phyloP scores from a whole-genome alignment of 306 rosid genomes.

The Inga oerstediana region DNA sequence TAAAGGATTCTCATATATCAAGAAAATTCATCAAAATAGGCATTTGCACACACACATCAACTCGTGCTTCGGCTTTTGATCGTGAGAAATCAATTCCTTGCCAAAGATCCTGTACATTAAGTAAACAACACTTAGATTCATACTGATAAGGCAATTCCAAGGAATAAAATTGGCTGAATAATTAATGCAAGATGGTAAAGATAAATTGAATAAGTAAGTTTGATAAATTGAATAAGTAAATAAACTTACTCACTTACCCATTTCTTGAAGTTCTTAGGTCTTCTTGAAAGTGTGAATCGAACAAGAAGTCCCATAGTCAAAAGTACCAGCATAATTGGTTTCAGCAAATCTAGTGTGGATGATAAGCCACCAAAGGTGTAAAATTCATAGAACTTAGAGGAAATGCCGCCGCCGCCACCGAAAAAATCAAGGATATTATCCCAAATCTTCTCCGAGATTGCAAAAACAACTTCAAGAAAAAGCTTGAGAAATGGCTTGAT shows the following conservation, averaged over 20 bases:
- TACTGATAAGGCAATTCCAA: constrained; percentile 36
- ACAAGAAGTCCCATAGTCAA: constrained; percentile 91
- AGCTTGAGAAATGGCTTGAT: constrained; percentile 72
- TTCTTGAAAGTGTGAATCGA: constrained; percentile 96
- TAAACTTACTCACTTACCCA: constrained; percentile 66
- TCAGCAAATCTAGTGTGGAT: constrained; percentile 62
- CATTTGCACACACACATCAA: constrained; percentile 67
- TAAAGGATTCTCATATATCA: constrained; percentile 24
- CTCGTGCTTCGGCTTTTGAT: constrained; percentile 99
- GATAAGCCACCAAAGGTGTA: constrained; percentile 79
- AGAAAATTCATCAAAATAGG: constrained; percentile 34
- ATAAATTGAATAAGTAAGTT: constrained; percentile 27
- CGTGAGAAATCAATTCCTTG: constrained; percentile 98
- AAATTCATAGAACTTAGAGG: constrained; percentile 62
- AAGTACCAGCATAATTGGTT: constrained; percentile 67
- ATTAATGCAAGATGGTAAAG: constrained; percentile 11
- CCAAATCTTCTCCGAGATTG: constrained; percentile 74
- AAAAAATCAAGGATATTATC: constrained; percentile 65
- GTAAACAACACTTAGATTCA: constrained; percentile 35
- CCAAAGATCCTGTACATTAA: constrained; percentile 83
- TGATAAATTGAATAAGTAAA: constrained; percentile 26
- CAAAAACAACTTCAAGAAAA: constrained; percentile 54
- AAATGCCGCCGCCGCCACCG: constrained; percentile 71
- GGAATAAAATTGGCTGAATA: constrained; percentile 23
- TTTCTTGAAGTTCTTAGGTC: constrained; percentile 96